Base-by-base conservation (phyloP, 2,329 filamentous ascomycete species). In the Coniochaeta hoffmannii region DNA sequence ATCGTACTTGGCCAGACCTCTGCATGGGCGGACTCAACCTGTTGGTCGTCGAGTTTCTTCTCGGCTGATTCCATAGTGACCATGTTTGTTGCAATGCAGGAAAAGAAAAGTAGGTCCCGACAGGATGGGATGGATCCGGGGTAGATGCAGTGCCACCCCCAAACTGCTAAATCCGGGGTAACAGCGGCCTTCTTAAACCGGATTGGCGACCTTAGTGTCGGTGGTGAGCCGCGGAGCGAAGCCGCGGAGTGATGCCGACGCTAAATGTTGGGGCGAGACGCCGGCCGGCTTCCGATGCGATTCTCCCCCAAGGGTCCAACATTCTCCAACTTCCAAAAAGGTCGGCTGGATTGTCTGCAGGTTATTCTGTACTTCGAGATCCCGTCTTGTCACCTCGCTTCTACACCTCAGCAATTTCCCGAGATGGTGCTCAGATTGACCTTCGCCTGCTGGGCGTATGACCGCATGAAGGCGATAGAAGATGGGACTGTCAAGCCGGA, bases 391-490 rank as follows among this genome's bases (percentile, higher is more conserved):
- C n/a, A n/a, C n/a, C n/a, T n/a, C n/a, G n/a, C n/a, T n/a, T n/a
- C n/a, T n/a, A n/a, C 2, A 15, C 36, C 17, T 19, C 7, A 14
- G 6, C 17, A 22, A 22, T 14, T 11, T 7, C 36, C 36, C 36
- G 22, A 41, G 8, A 53, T 53, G 50, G 50, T 53, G 3, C 50
- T 53, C 14, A 2, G 24, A 28, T 19, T 53, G 3, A 31, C 50
- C 8, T 53, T 53, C 50, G 50, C 50, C 34, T 53, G 50, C 30
- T 53, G 50, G 50, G 50, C 24, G 5, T 53, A 53, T 12, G 50
- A 53, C 30, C 50, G 50, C 19, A 53, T 53, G 50, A 53, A 53
- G 24, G 50, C 50, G 4, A 53, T 53, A n/a, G 50, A 53, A 22
- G 50, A 53, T n/a, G 50, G 50, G 3, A 28, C 24, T 14, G 50